These are phyloP conservation scores for Pseudozyma sp. DNA, from an alignment of 1,284 basidiomycete genomes.

Conservation along the genomic window DNA sequence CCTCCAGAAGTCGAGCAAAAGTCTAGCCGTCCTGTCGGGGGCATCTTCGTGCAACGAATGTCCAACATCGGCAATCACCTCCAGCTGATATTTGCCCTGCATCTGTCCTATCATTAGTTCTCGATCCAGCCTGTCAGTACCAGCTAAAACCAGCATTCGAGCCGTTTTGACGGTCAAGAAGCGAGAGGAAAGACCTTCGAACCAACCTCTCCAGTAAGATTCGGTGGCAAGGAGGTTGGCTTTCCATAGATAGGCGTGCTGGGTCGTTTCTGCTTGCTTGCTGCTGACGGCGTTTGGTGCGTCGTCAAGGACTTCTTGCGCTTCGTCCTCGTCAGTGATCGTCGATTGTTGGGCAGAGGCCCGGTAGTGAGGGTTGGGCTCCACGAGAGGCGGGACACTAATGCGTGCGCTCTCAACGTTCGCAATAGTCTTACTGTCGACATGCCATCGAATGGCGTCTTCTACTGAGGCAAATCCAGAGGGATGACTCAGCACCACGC, in stretches of 20 bases:
- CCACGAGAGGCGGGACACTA: conserved; percentile 63
- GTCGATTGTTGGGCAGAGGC: background rate
- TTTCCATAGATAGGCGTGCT: conserved; percentile 75
- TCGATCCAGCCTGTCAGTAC: conserved; percentile 90
- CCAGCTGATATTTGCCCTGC: conserved; percentile 88
- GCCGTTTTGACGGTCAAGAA: conserved; percentile 84
- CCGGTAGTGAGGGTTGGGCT: conserved; percentile 31
- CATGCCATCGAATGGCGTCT: conserved; percentile 96
- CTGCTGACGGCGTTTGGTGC: background rate
- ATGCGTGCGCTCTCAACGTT: conserved; percentile 64
- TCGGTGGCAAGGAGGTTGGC: conserved; percentile 86
- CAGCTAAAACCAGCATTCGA: conserved; percentile 87
- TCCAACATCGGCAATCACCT: conserved; percentile 85
- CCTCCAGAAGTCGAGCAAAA: conserved; percentile 88
- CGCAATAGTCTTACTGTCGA: conserved; percentile 60
- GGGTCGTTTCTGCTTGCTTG: background rate
- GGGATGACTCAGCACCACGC: conserved; percentile 85
- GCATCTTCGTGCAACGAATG: conserved; percentile 97
- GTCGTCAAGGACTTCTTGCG: conserved; percentile 21
- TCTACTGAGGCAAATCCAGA: conserved; percentile 83
- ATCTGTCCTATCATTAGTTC: conserved; percentile 98
- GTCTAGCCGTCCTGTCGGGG: conserved; percentile 81
- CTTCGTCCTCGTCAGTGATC: conserved; percentile 15
- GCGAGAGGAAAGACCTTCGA: conserved; percentile 80
- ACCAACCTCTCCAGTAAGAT: conserved; percentile 95